A percentile compares a stretch with the other conserved stretches of the same genome.
phyloP scores from a whole-genome alignment of 345 rosid species.

The Cardiospermum halicacabum region DNA sequence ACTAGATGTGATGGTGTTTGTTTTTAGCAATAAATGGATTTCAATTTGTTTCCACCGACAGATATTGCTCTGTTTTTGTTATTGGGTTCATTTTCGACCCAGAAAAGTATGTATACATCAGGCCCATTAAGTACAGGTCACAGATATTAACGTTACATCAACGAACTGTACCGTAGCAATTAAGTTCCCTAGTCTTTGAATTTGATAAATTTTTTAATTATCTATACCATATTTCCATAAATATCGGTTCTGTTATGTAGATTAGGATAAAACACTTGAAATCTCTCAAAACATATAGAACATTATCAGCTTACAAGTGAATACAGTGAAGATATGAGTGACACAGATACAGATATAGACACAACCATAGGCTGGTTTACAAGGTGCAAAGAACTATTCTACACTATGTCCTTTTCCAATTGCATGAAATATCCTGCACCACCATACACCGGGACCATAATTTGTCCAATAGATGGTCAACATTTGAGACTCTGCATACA shows the following conservation, averaged over 20 bases:
- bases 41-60: neutral
- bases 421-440: neutral
- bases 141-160: neutral
- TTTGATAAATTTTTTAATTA: neutral
- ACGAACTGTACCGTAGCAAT: neutral
- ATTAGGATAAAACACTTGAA: neutral
- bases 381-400: slow-evolving; percentile 2
- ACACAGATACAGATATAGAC: too few relatives aligned
- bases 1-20: neutral
- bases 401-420: neutral
- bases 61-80: neutral
- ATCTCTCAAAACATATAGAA: neutral
- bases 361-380: neutral
- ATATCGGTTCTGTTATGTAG: neutral
- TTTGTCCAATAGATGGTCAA: slow-evolving; percentile 14
- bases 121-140: too few relatives aligned
- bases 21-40: neutral
- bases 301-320: neutral
- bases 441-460: slow-evolving; percentile 14
- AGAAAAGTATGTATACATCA: too few relatives aligned
- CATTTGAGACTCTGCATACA: slow-evolving; percentile 16
- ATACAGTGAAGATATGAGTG: neutral
- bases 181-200: neutral
- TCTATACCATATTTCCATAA: slow-evolving; percentile 3
- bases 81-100: too few relatives aligned